Evolutionary conservation across 768 basidiomycete species (phyloP).

Genomic region (Suillus discolor): DNA sequence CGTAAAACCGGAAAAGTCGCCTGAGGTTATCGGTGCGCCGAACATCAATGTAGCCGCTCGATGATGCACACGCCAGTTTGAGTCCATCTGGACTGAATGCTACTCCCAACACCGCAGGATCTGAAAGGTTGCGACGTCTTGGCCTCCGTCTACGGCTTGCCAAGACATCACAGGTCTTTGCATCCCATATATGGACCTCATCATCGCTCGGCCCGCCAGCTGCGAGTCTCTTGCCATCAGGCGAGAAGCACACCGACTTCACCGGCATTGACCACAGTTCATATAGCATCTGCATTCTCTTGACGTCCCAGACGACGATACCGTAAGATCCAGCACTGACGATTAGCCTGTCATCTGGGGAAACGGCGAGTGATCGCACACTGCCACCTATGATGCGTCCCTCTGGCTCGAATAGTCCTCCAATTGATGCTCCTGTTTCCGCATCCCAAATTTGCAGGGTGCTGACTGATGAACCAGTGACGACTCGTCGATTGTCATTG

Average conservation of each 20-base stretch:
- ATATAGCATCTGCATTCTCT: constrained; percentile 11
- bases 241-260: constrained; percentile 15
- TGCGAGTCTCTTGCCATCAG: constrained; percentile 13
- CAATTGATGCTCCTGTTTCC: background rate
- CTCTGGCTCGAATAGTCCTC: constrained; percentile 7
- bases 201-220: too few species aligned
- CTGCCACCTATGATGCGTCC: background rate
- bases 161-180: constrained; percentile 6
- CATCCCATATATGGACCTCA: background rate
- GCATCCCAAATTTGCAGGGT: constrained; percentile 11
- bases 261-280: too few species aligned
- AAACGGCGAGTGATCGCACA: constrained; percentile 14
- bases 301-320: constrained; percentile 19
- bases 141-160: too few species aligned
- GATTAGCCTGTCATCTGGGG: constrained; percentile 18
- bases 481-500: constrained; percentile 24
- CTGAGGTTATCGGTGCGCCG: too few species aligned
- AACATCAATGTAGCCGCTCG: too few species aligned
- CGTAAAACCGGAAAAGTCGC: too few species aligned
- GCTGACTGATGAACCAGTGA: constrained; percentile 28
- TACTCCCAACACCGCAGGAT: constrained; percentile 17
- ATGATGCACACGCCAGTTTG: constrained; percentile 26
- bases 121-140: too few species aligned
- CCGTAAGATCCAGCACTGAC: constrained; percentile 4
- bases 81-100: constrained; percentile 46